Evolutionary conservation across 345 rosid species (phyloP).

Genomic region (Brassica carinata): DNA sequence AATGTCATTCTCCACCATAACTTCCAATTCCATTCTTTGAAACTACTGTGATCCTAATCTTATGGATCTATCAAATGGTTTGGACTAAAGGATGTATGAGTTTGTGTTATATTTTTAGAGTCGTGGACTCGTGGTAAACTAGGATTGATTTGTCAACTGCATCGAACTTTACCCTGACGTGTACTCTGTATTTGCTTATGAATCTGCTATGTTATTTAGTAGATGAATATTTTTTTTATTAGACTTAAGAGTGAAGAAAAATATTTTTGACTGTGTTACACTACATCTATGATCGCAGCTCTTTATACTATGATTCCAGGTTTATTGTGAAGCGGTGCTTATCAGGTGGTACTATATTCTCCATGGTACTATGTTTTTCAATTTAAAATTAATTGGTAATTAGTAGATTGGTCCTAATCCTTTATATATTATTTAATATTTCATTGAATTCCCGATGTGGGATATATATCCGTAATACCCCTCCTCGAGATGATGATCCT

Average conservation of each 20-base stretch:
- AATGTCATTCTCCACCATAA: constrained; percentile 17
- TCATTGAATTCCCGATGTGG: too few relatives aligned
- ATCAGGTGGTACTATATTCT: constrained; percentile 78
- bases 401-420: too few relatives aligned
- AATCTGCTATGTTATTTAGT: background rate
- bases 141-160: constrained; percentile 15
- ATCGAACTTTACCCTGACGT: constrained; percentile 15
- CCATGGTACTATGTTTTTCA: constrained; percentile 12
- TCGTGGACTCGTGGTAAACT: constrained; percentile 8
- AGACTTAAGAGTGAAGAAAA: background rate
- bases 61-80: background rate
- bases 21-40: background rate
- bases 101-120: background rate
- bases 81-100: background rate
- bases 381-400: too few relatives aligned
- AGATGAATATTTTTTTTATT: background rate
- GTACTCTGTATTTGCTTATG: background rate
- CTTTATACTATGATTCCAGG: constrained; percentile 46
- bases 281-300: constrained; percentile 6
- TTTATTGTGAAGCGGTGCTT: constrained; percentile 66
- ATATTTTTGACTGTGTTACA: background rate
- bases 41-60: constrained; percentile 18
- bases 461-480: too few relatives aligned
- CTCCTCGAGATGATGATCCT: too few relatives aligned
- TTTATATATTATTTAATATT: too few relatives aligned